Evolutionary conservation across 495 filamentous ascomycete genomes (phyloP).

Genomic region (Astrothelium macrocarpum): DNA sequence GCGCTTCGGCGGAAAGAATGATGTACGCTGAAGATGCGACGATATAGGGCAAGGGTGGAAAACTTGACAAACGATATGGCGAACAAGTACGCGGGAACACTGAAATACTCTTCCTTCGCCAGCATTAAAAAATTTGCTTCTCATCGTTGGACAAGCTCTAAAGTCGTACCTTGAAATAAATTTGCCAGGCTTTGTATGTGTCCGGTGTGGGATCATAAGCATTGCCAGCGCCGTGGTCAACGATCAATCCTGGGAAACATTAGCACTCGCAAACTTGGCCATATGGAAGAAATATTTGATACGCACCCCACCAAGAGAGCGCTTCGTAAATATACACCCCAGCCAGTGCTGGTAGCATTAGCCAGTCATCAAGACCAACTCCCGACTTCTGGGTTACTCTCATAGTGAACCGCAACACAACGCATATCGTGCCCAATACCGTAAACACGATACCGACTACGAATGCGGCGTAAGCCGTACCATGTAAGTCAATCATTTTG

Average conservation of each 20-base stretch:
- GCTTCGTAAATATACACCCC: background rate
- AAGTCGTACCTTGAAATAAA: background rate
- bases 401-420: background rate
- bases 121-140: background rate
- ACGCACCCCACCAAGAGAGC: background rate
- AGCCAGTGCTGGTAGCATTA: background rate
- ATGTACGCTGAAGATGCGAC: background rate
- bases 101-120: background rate
- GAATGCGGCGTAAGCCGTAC: background rate
- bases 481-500: background rate
- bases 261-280: background rate
- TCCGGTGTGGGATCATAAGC: background rate
- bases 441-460: background rate
- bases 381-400: background rate
- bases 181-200: background rate
- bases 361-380: background rate
- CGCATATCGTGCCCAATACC: background rate
- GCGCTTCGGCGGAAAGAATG: background rate
- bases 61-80: background rate
- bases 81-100: background rate
- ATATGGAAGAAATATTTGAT: background rate
- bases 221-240: background rate
- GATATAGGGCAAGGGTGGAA: background rate
- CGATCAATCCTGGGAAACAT: background rate
- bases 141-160: background rate